Percentiles rank a stretch among this genome's conserved stretches.
These are phyloP conservation scores for Boletus mariae DNA, from an alignment of 1,284 basidiomycete genomes.

Conservation along the genomic window DNA sequence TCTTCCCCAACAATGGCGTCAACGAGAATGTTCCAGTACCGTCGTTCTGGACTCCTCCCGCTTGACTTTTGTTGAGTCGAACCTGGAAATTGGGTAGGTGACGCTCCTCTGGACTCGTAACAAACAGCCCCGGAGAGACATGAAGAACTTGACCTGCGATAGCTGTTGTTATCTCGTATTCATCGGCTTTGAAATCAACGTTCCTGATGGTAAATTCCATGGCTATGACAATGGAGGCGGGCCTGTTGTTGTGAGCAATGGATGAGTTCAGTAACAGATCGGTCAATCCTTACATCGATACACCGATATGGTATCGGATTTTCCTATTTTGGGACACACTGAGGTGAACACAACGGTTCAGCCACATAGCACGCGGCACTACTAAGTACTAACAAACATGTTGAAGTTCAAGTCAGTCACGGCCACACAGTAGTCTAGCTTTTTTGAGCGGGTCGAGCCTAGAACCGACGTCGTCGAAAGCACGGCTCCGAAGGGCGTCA, in stretches of 20 bases:
- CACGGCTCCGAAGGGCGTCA: no score
- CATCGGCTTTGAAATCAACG: conserved; percentile 45
- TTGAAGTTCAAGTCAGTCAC: no score
- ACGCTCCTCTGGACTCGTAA: conserved; percentile 36
- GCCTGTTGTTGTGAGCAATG: neutral
- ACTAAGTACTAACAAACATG: no score
- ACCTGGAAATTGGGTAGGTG: conserved; percentile 54
- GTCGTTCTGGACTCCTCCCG: conserved; percentile 54
- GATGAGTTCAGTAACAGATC: neutral
- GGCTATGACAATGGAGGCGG: neutral
- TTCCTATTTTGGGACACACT: neutral
- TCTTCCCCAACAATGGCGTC: conserved; percentile 37
- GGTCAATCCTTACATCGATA: neutral
- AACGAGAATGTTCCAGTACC: conserved; percentile 53
- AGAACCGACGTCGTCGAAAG: no score
- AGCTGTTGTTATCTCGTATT: conserved; percentile 53
- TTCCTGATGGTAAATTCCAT: conserved; percentile 54
- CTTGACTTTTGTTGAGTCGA: conserved; percentile 43
- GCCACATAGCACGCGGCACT: no score
- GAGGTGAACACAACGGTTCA: no score
- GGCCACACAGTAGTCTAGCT: no score
- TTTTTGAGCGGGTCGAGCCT: no score
- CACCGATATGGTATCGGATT: neutral
- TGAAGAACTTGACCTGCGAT: conserved; percentile 53
- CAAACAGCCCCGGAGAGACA: conserved; percentile 38